phyloP scores from a whole-genome alignment of 495 filamentous ascomycete species.

The Annulohypoxylon nitens region DNA sequence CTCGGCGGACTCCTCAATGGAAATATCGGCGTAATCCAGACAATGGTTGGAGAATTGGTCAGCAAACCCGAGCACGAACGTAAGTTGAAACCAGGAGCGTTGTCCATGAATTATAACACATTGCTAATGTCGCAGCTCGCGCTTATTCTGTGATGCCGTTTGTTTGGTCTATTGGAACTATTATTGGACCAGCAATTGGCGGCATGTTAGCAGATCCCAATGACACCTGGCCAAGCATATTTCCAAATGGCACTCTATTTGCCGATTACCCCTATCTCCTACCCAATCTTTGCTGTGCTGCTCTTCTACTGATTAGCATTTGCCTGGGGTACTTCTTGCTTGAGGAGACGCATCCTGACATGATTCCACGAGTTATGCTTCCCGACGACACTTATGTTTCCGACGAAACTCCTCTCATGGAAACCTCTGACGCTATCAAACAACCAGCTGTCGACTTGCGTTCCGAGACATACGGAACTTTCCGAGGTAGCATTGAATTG shows the following conservation, averaged over 20 bases:
- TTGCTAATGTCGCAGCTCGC: conserved; percentile 66
- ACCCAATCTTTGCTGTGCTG: conserved; percentile 82
- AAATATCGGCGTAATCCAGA: conserved; percentile 90
- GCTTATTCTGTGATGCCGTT: conserved; percentile 89
- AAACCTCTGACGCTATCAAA: conserved; percentile 76
- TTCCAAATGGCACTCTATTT: conserved; percentile 74
- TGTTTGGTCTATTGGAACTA: conserved; percentile 88
- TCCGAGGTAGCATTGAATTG: conserved; percentile 68
- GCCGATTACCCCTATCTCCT: conserved; percentile 84
- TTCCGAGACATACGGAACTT: conserved; percentile 82
- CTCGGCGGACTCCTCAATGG: conserved; percentile 86
- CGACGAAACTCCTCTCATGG: conserved; percentile 77
- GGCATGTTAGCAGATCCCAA: conserved; percentile 81
- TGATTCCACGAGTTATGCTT: conserved; percentile 70
- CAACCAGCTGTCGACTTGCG: conserved; percentile 77
- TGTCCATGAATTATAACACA: neutral
- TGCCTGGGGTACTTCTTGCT: conserved; percentile 78
- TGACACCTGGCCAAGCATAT: conserved; percentile 73
- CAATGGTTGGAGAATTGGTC: conserved; percentile 90
- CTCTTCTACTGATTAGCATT: conserved; percentile 78
- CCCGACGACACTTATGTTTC: conserved; percentile 68
- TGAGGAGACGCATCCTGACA: conserved; percentile 84
- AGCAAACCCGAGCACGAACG: conserved; percentile 84
- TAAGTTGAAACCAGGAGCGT: conserved; percentile 58
- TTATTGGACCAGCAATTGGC: conserved; percentile 84